Base-by-base conservation (phyloP, 2,329 filamentous ascomycete species). In the Stenocarpella maydis region DNA sequence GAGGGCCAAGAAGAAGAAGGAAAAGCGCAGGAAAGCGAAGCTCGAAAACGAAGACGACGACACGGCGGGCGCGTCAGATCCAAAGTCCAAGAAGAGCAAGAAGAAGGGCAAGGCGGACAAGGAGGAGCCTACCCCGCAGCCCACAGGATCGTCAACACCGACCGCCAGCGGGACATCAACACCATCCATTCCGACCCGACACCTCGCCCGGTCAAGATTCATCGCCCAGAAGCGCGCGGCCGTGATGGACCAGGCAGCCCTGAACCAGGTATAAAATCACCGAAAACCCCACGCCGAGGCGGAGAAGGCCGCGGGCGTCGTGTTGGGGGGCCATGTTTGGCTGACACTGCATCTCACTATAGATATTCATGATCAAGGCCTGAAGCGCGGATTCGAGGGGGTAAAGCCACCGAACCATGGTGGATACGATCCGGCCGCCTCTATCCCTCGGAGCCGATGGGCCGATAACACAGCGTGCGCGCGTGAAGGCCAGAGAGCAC, bases 211-310 rank as follows among this genome's bases (percentile, higher is more conserved):
- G 72, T 90, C 92, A 74, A 87, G 93, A 71, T 93, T 95, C 79
- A 97, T 98, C 76, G 91, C 91, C 68, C 93, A 96, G 75, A 98
- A 98, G 84, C 90, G 90, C 75, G 88, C 91, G 82, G 94, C 95
- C 2, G 87, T 94, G 69, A 87, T 94, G 82, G 92, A 98, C 79
- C 87, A 90, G 60, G 90, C 91, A 76, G 93, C 94, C 17, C 81
- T 98, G 76, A 95, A 95, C 78, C 94, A 98, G 89, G 92, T 95
- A 82, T 79, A n/a, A n/a, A n/a, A 83, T 73, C 39, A n/a, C 17
- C 7, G 17, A n/a, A n/a, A 45, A 19, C 24, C 15, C 6, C 5
- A 7, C 26, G 34, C 17, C 4, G 4, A n/a, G 15, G 9, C 15
- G 45, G 31, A 49, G n/a, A 19, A 24, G 17, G 41, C 5, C 9